Base-by-base conservation (phyloP, 2,329 filamentous ascomycete species). In the Plenodomus biglobosus region DNA sequence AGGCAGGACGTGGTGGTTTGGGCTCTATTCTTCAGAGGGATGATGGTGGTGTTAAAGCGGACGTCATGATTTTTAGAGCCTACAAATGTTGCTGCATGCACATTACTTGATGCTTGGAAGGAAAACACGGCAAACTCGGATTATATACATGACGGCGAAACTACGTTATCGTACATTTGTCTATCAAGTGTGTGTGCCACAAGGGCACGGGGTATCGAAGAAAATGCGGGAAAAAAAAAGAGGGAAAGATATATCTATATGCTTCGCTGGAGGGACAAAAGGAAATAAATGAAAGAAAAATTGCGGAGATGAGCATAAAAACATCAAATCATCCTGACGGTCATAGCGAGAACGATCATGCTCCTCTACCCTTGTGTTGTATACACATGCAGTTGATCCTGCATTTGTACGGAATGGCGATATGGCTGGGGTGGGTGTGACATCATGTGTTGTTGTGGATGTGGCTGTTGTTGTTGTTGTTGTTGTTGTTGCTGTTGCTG, bases 331-430 rank as follows among this genome's bases (percentile, higher is more conserved):
- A 11, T 32, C 6, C 27, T 11, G 13, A 32, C 5, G 22, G 22
- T 24, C 22, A 11, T 24, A 24, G 22, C 5, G 22, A 24, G 22
- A 15, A 15, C 8, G 27, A 3, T 32, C 13, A 15, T 10, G 8
- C 11, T 7, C 3, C 8, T 48, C 49, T 52, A 58, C 37, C 40
- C 53, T 39, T 62, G 58, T 35, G 54, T 58, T 41, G 59, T 48
- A 42, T 59, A 64, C 48, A 60, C 46, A n/a, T 61, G 59, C 21
- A 60, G 40, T 19, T 63, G 61, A 17, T 62, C 59, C 43, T 61
- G 56, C 53, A 61, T 59, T 27, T 61, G 55, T 8, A 52, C 48
- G n/a, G 53, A 37, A 34, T 53, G 53, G 24, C 53, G 56, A 38
- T 55, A 64, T 24, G 57, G 48, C 32, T 58, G 58, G 15, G 48